Percentiles rank a stretch among this genome's conserved stretches.
These are phyloP conservation scores for Nicotiana tabacum DNA, from an alignment of 257 asterid species.

Conservation along the genomic window DNA sequence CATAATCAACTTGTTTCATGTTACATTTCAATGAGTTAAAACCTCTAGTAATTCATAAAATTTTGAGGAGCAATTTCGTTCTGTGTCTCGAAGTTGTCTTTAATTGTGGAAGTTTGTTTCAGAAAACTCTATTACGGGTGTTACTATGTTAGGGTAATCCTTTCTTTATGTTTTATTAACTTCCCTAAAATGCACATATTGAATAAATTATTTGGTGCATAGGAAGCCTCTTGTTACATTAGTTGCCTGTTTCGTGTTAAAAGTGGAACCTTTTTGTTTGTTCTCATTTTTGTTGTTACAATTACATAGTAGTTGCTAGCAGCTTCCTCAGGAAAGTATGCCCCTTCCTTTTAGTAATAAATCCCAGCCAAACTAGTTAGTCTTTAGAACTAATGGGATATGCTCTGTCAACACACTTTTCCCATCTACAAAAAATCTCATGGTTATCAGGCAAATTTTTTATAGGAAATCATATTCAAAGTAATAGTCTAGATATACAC, in stretches of 20 bases:
- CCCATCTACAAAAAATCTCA: background rate
- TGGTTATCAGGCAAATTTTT: background rate
- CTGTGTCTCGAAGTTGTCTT: background rate
- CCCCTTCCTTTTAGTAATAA: background rate
- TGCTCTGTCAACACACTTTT: background rate
- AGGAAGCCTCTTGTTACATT: background rate
- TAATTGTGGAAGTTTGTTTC: background rate
- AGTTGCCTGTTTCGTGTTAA: background rate
- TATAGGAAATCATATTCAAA: background rate
- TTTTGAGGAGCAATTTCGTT: background rate
- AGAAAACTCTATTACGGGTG: background rate
- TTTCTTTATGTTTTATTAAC: background rate
- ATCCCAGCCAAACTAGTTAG: background rate
- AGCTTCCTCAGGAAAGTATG: background rate
- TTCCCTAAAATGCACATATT: background rate
- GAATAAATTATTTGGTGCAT: background rate
- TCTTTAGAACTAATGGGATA: background rate
- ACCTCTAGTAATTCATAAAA: background rate
- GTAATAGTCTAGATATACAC: background rate
- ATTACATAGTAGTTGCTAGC: background rate
- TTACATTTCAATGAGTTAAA: background rate
- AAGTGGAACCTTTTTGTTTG: background rate
- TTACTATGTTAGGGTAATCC: background rate
- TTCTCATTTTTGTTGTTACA: background rate
- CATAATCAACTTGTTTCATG: background rate